Evolutionary conservation across 2,329 filamentous ascomycete species (phyloP).

Genomic region (Pestalotiopsis sp.): DNA sequence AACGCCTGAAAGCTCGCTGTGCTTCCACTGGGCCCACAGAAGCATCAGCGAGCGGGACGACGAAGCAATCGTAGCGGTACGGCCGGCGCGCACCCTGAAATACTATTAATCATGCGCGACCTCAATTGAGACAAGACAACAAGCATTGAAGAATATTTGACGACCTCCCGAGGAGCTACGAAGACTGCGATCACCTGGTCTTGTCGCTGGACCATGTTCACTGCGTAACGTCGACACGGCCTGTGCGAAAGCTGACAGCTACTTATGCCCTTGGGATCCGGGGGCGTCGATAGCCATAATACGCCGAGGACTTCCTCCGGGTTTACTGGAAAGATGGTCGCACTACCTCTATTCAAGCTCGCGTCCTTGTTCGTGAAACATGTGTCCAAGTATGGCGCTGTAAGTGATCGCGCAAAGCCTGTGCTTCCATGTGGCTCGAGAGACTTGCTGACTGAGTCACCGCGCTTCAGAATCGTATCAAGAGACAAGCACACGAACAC

Average conservation of each 20-base stretch:
- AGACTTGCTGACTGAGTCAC: neutral
- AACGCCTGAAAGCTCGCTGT: neutral
- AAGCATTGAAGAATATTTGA: neutral
- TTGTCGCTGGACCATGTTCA: neutral
- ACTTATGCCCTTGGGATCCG: constrained; percentile 10
- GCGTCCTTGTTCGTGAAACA: constrained; percentile 66
- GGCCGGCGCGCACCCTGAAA: neutral
- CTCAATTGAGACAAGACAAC: neutral
- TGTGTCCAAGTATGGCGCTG: constrained; percentile 70
- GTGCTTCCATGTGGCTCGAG: neutral
- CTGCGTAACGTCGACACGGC: neutral
- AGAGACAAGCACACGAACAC: constrained; percentile 67
- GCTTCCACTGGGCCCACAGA: constrained; percentile 7
- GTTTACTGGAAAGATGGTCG: constrained; percentile 52
- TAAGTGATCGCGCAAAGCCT: constrained; percentile 41
- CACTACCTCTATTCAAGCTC: constrained; percentile 69
- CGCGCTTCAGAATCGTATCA: constrained; percentile 62
- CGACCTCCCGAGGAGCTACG: neutral
- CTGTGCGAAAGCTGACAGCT: neutral
- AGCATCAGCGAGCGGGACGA: neutral
- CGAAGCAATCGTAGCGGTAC: neutral
- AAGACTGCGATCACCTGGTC: neutral
- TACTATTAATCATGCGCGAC: neutral
- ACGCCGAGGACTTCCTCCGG: constrained; percentile 7
- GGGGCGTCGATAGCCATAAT: neutral